phyloP scores from a whole-genome alignment of 2,329 filamentous ascomycete species.

The Pyrenochaeta sp. region DNA sequence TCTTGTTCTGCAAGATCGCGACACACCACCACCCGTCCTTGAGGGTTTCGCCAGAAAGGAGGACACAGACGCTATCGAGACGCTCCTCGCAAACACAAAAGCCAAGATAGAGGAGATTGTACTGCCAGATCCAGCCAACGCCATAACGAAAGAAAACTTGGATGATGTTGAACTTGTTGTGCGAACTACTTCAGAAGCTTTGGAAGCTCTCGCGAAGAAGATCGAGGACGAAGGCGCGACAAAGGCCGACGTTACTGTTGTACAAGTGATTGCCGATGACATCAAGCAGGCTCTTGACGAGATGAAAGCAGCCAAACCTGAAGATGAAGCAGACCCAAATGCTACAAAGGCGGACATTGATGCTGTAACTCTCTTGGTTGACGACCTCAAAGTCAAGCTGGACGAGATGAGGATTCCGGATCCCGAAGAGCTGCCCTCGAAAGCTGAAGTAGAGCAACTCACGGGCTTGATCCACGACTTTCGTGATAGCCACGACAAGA shows the following conservation, averaged over 20 bases:
- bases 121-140: conserved; percentile 71
- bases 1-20: conserved; percentile 39
- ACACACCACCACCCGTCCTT: conserved; percentile 27
- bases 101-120: conserved; percentile 83
- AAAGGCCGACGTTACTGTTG: conserved; percentile 78
- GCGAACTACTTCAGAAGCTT: conserved; percentile 76
- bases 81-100: conserved; percentile 88
- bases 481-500: conserved; percentile 68
- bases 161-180: conserved; percentile 72
- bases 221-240: conserved; percentile 74
- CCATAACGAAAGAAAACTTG: conserved; percentile 70
- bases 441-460: conserved; percentile 77
- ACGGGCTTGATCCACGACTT: conserved; percentile 60
- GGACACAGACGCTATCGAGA: conserved; percentile 90
- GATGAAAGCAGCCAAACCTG: conserved; percentile 58
- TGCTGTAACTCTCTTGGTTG: conserved; percentile 77
- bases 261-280: conserved; percentile 82
- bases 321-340: conserved; percentile 64
- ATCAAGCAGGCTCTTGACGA: conserved; percentile 80
- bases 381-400: conserved; percentile 83
- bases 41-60: conserved; percentile 75
- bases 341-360: conserved; percentile 85
- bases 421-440: conserved; percentile 74
- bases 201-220: conserved; percentile 72
- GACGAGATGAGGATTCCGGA: conserved; percentile 77